These are phyloP conservation scores for Hymenoscyphus scutula DNA, from an alignment of 2,329 filamentous ascomycete genomes.

Conservation along the genomic window DNA sequence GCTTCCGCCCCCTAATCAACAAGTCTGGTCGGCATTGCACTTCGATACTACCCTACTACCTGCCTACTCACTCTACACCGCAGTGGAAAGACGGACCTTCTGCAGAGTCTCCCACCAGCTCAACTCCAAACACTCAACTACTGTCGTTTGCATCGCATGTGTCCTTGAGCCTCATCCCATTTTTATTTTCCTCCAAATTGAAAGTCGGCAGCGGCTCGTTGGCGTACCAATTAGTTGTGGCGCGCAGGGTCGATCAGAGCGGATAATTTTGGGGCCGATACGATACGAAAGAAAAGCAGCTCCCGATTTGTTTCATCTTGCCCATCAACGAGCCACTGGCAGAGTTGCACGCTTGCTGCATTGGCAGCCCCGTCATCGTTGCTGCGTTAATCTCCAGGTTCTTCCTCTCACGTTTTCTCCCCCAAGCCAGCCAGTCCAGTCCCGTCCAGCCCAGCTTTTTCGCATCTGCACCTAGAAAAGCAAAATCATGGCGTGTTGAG, in stretches of 20 bases:
- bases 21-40: not conserved
- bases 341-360: slow-evolving; percentile 6
- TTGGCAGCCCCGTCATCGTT: slow-evolving; percentile 5
- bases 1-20: not conserved
- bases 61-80: not conserved
- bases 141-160: not conserved
- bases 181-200: too few relatives aligned
- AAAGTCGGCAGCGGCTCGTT: not conserved
- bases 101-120: not conserved
- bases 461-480: not conserved
- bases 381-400: slow-evolving; percentile 2
- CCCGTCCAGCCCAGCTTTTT: not conserved
- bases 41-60: not conserved
- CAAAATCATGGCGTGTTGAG: slow-evolving; percentile 29
- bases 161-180: not conserved
- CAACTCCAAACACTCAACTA: not conserved
- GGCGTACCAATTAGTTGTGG: not conserved
- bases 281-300: slow-evolving; percentile 2
- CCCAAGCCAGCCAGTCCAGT: slow-evolving; percentile 9
- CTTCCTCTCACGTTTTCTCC: slow-evolving; percentile 6
- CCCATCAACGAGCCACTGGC: slow-evolving; percentile 1
- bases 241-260: slow-evolving; percentile 1
- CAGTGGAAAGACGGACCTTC: not conserved
- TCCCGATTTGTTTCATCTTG: slow-evolving; percentile 1
- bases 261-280: slow-evolving; percentile 3